Evolutionary conservation across 495 filamentous ascomycete genomes (phyloP).

Genomic region (Penicillium herquei): DNA sequence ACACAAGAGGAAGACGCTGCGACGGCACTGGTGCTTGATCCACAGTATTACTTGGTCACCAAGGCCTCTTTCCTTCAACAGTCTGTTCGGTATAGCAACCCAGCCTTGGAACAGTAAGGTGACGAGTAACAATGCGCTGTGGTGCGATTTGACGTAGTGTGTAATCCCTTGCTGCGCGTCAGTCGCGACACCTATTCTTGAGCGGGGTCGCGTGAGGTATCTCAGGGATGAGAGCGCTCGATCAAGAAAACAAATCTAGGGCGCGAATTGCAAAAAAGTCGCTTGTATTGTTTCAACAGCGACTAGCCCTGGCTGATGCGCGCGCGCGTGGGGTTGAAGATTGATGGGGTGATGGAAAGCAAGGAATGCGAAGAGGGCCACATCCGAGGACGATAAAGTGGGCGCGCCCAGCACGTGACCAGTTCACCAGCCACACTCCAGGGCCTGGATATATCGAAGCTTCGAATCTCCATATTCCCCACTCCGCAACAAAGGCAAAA

Average conservation of each 20-base stretch:
- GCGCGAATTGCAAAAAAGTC: too few relatives aligned
- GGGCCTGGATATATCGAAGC: constrained; percentile 10
- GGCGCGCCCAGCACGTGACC: constrained; percentile 19
- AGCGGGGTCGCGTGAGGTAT: constrained; percentile 37
- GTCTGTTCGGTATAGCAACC: constrained; percentile 19
- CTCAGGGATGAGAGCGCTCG: constrained; percentile 4
- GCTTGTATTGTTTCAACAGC: too few relatives aligned
- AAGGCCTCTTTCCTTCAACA: constrained; percentile 13
- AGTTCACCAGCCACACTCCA: constrained; percentile 3
- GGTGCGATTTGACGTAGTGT: constrained; percentile 16
- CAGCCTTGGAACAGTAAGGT: not conserved
- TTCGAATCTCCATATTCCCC: constrained; percentile 29
- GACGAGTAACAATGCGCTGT: constrained; percentile 16
- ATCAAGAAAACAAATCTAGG: not conserved
- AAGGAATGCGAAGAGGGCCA: constrained; percentile 3
- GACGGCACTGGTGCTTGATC: constrained; percentile 30
- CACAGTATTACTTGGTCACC: constrained; percentile 40
- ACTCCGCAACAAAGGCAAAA: constrained; percentile 19
- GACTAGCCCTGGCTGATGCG: too few relatives aligned
- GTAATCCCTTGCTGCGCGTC: constrained; percentile 30
- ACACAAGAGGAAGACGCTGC: constrained; percentile 39
- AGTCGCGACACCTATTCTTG: constrained; percentile 27
- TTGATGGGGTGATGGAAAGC: constrained; percentile 12
- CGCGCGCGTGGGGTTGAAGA: too few relatives aligned
- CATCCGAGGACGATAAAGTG: constrained; percentile 14